Evolutionary conservation across 164 flowering plant species (phyloP).

Genomic region (Tetrastigma voinierianum): DNA sequence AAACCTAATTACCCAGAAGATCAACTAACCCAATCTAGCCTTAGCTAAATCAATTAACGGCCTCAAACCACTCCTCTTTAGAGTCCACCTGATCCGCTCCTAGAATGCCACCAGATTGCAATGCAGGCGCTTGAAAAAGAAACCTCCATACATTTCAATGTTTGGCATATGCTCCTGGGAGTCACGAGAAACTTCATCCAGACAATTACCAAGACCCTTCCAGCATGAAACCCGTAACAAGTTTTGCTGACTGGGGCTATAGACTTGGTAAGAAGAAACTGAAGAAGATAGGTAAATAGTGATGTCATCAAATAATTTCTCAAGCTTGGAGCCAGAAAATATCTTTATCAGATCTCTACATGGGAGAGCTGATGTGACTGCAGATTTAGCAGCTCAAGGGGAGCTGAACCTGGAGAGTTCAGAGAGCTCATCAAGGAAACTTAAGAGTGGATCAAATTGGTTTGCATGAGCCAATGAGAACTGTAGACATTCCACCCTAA

Average conservation of each 20-base stretch:
- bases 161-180: constrained; percentile 33
- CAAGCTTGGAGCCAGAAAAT: constrained; percentile 70
- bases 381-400: constrained; percentile 67
- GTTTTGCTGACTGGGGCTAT: constrained; percentile 34
- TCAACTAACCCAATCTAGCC: constrained; percentile 57
- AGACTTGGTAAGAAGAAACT: constrained; percentile 29
- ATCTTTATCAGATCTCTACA: constrained; percentile 49
- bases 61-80: constrained; percentile 72
- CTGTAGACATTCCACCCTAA: constrained; percentile 65
- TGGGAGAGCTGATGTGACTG: constrained; percentile 59
- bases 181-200: constrained; percentile 41
- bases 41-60: constrained; percentile 68
- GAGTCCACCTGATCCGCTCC: constrained; percentile 15
- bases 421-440: constrained; percentile 70
- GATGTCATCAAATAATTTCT: constrained; percentile 64
- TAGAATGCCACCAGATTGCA: constrained; percentile 21
- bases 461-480: constrained; percentile 78
- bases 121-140: constrained; percentile 55
- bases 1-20: constrained; percentile 58
- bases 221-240: constrained; percentile 66
- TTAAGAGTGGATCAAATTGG: constrained; percentile 57
- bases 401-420: constrained; percentile 72
- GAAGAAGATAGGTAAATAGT: constrained; percentile 40
- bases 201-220: constrained; percentile 68
- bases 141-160: constrained; percentile 69